A percentile compares a stretch with the other conserved stretches of the same genome.
phyloP scores from a whole-genome alignment of 176 grass and related monocot genomes.

The Cocos nucifera region DNA sequence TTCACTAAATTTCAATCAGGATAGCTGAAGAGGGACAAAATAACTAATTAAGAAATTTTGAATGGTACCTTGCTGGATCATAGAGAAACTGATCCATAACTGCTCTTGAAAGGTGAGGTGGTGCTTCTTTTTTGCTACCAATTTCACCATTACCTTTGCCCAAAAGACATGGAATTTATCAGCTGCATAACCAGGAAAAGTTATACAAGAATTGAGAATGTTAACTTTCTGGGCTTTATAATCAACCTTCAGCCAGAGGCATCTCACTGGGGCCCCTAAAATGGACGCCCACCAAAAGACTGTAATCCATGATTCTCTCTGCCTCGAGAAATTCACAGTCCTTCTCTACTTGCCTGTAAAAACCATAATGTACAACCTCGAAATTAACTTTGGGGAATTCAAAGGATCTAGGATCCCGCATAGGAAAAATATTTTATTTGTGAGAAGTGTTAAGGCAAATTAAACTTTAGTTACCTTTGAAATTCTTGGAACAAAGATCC shows the following conservation, averaged over 20 bases:
- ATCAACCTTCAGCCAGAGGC: conserved; percentile 27
- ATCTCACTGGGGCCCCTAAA: conserved; percentile 52
- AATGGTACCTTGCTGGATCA: conserved; percentile 74
- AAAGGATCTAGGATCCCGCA: neutral
- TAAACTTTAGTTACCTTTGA: conserved; percentile 46
- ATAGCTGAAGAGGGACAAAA: too few relatives aligned
- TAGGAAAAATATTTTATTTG: neutral
- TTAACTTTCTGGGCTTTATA: conserved; percentile 9
- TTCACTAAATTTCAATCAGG: too few relatives aligned
- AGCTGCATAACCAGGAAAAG: too few relatives aligned
- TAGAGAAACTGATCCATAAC: conserved; percentile 61
- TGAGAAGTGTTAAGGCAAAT: neutral
- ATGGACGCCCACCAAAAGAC: conserved; percentile 85
- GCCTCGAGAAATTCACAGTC: conserved; percentile 83
- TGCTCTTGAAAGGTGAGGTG: conserved; percentile 59
- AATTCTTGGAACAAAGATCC: conserved; percentile 76
- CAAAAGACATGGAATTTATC: neutral
- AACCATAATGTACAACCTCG: conserved; percentile 23
- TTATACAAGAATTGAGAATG: too few relatives aligned
- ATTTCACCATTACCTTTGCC: conserved; percentile 57
- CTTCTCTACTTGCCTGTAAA: conserved; percentile 69
- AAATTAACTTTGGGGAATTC: conserved; percentile 31
- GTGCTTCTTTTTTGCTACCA: conserved; percentile 34
- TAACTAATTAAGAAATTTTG: too few relatives aligned
- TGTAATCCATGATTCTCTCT: conserved; percentile 95